Evolutionary conservation across 306 rosid genomes (phyloP), one percentile per base, ranked within the genome.

Genomic region (Cercis canadensis): DNA sequence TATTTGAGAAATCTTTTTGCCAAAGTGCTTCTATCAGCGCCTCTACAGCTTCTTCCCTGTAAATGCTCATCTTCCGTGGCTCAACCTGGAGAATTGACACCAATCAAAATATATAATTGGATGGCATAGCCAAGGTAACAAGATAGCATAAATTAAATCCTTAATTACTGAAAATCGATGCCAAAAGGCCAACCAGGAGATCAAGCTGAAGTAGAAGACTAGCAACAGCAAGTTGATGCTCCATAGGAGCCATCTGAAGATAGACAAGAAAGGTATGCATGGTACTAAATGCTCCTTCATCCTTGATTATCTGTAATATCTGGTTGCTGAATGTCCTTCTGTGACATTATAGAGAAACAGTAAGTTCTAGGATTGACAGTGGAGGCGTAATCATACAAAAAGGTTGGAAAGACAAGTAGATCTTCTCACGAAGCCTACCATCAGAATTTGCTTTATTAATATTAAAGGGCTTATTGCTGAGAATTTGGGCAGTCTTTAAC

Each of bases 181-280:
- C 56, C 47, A 5, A 36, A 75, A 77, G 74, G 57, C 87, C 74
- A 76, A 90, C 98, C 92, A 90, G 78, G 71, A 90, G 98, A 88
- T 93, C 98, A 74, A 93, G 90, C 86, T 93, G 98, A 75, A 93
- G 92, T 72, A 93, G 92, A 77, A 93, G 98, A 64, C 89, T 81
- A 36, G 96, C 92, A 56, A 86, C 73, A 52, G 88, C 80, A 62
- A 84, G 85, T 72, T 85, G 90, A 60, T 90, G 92, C 64, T 88
- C 97, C 84, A 86, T 86, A n/a, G 96, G 92, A 74, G 98, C 96
- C 94, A 82, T 90, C 83, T 88, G 97, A 76, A 93, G 98, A 82
- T 90, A 77, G 39, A 85, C 92, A 36, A 93, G 92, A 85, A 93
- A 85, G 3, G 90, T 87, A 67, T 90, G 98, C 97, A 90, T 88